Conservation (phyloP, 176 grass and related monocot genomes). For the Pharus latifolius region DNA sequence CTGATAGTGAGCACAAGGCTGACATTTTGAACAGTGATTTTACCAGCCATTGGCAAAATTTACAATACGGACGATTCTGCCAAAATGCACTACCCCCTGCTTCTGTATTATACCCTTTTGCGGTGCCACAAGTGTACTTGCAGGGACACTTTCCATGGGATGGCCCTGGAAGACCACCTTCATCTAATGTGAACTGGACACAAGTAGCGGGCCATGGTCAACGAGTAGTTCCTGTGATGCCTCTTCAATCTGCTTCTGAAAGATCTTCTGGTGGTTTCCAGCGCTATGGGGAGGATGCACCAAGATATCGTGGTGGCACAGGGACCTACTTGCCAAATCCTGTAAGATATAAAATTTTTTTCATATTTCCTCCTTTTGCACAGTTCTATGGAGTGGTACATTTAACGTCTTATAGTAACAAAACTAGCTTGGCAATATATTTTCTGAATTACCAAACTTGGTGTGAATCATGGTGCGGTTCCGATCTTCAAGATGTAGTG, state of each 20-base stretch:
- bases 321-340: constrained; percentile 52
- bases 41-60: constrained; percentile 32
- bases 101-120: constrained; percentile 1
- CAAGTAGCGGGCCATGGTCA: constrained; percentile 20
- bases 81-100: constrained; percentile 13
- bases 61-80: constrained; percentile 36
- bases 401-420: background rate
- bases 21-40: constrained; percentile 55
- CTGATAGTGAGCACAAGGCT: constrained; percentile 13
- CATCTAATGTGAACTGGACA: constrained; percentile 25
- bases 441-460: too few species aligned
- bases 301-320: constrained; percentile 45
- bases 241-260: constrained; percentile 28
- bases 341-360: constrained; percentile 22
- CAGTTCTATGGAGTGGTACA: background rate
- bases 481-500: too few species aligned
- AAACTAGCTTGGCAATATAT: too few species aligned
- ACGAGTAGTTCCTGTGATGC: constrained; percentile 22
- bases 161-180: constrained; percentile 20
- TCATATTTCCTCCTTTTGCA: background rate
- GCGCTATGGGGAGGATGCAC: constrained; percentile 29
- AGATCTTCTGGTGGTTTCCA: constrained; percentile 11
- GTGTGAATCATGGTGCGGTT: too few species aligned
- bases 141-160: constrained; percentile 29
- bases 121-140: constrained; percentile 15